Percentiles rank a stretch among this genome's conserved stretches.
These are phyloP conservation scores for Umbelopsis sp. DNA, from an alignment of 192 early-diverging fungal genomes.

Conservation along the genomic window DNA sequence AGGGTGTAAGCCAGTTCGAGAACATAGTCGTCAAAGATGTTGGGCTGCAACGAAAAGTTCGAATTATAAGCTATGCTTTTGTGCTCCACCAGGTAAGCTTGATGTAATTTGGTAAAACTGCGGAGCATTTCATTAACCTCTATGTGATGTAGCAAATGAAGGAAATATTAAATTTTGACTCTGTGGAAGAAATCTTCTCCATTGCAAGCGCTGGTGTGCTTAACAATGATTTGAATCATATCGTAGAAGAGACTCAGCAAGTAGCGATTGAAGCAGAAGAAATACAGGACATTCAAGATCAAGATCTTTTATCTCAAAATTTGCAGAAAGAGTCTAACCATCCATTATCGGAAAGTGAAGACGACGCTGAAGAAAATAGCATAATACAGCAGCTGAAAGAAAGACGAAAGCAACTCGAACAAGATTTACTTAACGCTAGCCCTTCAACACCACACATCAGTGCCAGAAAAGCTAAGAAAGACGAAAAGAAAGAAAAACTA, in stretches of 20 bases:
- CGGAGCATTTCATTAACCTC: background rate
- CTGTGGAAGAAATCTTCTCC: constrained; percentile 22
- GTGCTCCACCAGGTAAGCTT: background rate
- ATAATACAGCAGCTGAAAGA: constrained; percentile 29
- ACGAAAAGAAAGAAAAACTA: background rate
- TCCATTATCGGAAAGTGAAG: background rate
- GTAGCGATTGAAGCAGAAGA: background rate
- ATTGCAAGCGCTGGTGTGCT: background rate
- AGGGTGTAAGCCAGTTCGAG: background rate
- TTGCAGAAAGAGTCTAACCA: too few relatives aligned
- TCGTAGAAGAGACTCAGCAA: background rate
- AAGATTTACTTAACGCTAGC: background rate
- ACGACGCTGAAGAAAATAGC: constrained; percentile 8
- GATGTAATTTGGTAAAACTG: background rate
- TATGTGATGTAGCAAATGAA: constrained; percentile 24
- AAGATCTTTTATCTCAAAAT: too few relatives aligned
- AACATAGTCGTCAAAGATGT: background rate
- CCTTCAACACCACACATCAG: background rate
- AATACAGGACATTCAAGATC: too few relatives aligned
- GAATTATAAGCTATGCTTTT: constrained; percentile 14
- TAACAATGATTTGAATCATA: background rate
- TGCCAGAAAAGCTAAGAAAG: background rate
- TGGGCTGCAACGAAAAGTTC: background rate
- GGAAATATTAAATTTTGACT: constrained; percentile 25
- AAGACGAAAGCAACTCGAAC: constrained; percentile 36